Base-by-base conservation (phyloP, 2,329 filamentous ascomycete genomes). In the Exophiala phaeomuriformis region DNA sequence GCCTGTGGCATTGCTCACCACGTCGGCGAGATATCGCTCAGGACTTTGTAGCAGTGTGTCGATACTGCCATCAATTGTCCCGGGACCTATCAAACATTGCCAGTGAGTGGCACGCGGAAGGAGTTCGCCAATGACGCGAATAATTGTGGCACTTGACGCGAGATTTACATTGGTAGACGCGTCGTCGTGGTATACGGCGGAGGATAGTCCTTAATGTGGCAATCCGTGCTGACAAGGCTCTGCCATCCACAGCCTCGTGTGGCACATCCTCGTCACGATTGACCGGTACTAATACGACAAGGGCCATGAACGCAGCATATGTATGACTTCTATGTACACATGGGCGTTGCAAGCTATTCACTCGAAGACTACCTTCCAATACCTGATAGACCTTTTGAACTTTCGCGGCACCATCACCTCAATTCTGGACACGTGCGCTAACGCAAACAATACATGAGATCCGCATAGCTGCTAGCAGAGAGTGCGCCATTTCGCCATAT, bases 381-480 rank as follows among this genome's bases (percentile, higher is more conserved):
- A 49, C 36, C 35, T 49, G 42, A 47, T 52, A 50, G 31, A 30
- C 39, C 33, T 27, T 30, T 10, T 51, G 19, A 41, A 52, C 41
- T 39, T 55, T 41, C 45, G 19, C 12, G 30, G 41, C 52, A 57
- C 49, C 55, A 52, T 55, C 36, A 27, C 46, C 46, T 47, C 39
- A 57, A 36, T 41, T 57, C 45, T 51, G 52, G 42, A 50, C 46
- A 32, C 50, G 49, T 49, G 45, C 37, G 32, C 37, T 44, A 47
- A 41, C 41, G 41, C 52, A 55, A 57, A 39, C 47, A 41, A 59
- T 59, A 55, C 57, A 44, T 53, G 49, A 53, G 51, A 59, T 54
- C 36, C 30, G 45, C 50, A 57, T 56, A 59, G 44, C 54, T 59
- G 43, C 54, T 45, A 53, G 56, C 31, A 59, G 54, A 57, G 57